These are phyloP conservation scores for Leptomonas seymouri DNA, from an alignment of 208 protist species.

Conservation along the genomic window DNA sequence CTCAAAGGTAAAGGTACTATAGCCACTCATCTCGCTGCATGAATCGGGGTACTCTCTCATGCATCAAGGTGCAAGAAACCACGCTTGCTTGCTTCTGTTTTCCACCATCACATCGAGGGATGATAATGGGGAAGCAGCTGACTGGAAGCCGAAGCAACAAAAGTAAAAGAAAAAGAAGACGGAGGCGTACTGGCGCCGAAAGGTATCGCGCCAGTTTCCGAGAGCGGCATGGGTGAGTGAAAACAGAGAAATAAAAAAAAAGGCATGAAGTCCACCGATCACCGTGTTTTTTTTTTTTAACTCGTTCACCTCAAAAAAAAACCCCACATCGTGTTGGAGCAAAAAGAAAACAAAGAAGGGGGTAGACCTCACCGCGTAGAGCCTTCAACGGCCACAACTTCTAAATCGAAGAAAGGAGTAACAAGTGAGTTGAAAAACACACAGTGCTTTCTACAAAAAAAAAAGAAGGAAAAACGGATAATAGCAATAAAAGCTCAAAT, in stretches of 20 bases:
- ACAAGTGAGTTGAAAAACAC: slow-evolving; percentile 26
- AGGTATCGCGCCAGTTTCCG: neutral
- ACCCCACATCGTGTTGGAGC: neutral
- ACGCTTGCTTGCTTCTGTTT: too few species aligned
- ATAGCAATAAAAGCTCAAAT: neutral
- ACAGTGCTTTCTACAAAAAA: slow-evolving; percentile 17
- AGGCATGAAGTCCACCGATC: too few species aligned
- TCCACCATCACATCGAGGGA: too few species aligned
- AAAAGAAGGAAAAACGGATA: neutral
- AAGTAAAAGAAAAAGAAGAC: slow-evolving; percentile 6
- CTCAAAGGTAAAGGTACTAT: too few species aligned
- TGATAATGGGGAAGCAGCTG: too few species aligned
- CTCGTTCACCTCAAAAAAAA: neutral
- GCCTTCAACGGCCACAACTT: neutral
- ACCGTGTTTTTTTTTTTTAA: neutral
- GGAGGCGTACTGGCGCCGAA: neutral
- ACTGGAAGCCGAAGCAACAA: too few species aligned
- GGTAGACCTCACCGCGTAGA: neutral
- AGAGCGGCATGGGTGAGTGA: too few species aligned
- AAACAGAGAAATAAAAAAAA: neutral
- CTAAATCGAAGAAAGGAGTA: slow-evolving; percentile 15
- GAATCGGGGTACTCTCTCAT: too few species aligned
- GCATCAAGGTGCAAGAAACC: too few species aligned
- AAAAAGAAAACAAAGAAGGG: slow-evolving; percentile 10
- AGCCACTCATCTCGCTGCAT: too few species aligned